Base-by-base conservation (phyloP, 1,284 basidiomycete genomes). In the Cryptococcus sp. region DNA sequence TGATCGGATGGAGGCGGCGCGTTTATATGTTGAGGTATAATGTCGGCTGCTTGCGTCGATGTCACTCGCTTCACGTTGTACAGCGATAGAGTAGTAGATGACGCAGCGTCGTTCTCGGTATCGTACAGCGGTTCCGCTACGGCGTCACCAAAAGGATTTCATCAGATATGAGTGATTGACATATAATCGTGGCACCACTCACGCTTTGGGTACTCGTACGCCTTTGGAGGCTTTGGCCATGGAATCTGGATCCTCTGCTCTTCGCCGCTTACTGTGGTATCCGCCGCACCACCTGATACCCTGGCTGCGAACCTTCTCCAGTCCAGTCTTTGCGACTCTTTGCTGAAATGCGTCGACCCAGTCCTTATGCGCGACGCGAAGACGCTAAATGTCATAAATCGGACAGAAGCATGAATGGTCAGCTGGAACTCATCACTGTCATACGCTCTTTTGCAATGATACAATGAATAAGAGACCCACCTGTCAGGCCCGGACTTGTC, bases 301-400 rank as follows among this genome's bases (percentile, higher is more conserved):
- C 67, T 68, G 26, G 69, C 63, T 1, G 76, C 76, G 47, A 57
- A 72, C 26, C 76, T 64, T 17, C 61, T 50, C 71, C 73, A 76
- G 16, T 61, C 56, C 23, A 67, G 51, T 5, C 64, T 52, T 26
- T 73, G 58, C 0, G 58, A 53, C 3, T 22, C 10, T n/a, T 55
- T 59, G 63, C 70, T 61, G 58, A 69, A 76, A 22, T 57, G 53
- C 0, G 72, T 71, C 29, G 48, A 47, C 15, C 59, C 60, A 1
- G 76, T 76, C 25, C 69, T 61, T 17, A 78, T 37, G 11, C 75
- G 67, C 11, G 69, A 69, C 3, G 71, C 75, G 47, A 76, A 78
- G 15, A 74, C 62, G 47, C 72, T 73, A 55, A 15, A 29, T 40
- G 34, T 40, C 17, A 16, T 23, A 17, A 8, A 41, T 15, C 38